Evolutionary conservation across 2,329 filamentous ascomycete species (phyloP), one percentile per base, ranked within the genome.

Genomic region (Apiospora saccharicola): DNA sequence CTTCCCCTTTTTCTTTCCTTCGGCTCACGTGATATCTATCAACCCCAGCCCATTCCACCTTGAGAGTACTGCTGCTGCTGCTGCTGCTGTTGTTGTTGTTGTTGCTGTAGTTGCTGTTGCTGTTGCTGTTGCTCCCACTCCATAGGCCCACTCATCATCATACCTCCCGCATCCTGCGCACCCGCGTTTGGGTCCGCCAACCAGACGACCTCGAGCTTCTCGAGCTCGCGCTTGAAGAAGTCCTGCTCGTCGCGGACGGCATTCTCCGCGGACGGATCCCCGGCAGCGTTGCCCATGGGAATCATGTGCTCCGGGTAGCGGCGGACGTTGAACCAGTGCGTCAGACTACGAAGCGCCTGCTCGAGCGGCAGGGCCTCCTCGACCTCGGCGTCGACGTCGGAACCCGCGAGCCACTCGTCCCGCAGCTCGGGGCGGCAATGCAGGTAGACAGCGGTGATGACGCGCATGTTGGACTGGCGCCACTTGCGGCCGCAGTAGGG

Each of bases 401-500:
- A 93, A 6, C 96, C 96, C 0, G 94, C 91, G 0, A 98, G 88
- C 96, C 96, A 98, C 83, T 98, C 96, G 79, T 99, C 96, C 43
- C 96, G 89, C 67, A 99, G 87, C 81, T 98, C 96, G 0, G 96
- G 96, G 10, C 95, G 89, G 79, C 96, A 98, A 83, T 98, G 94
- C 68, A 99, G 87, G 82, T 98, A 99, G 1, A 99, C 94, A 4
- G 95, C 95, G 0, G 96, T 99, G 80, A 99, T 99, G 79, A 98
- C 95, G 71, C 96, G 93, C 96, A 99, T 99, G 82, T 99, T 98
- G 77, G 91, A 92, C 84, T 98, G 96, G 19, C 96, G 92, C 96
- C 96, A 99, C 85, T 99, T 99, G 61, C 96, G 92, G 30, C 96
- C 96, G 82, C 96, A 98, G 86, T 98, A 99, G 0, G 96, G 96